Conservation (phyloP, 2,329 filamentous ascomycete species). For the Claviceps pusilla region DNA sequence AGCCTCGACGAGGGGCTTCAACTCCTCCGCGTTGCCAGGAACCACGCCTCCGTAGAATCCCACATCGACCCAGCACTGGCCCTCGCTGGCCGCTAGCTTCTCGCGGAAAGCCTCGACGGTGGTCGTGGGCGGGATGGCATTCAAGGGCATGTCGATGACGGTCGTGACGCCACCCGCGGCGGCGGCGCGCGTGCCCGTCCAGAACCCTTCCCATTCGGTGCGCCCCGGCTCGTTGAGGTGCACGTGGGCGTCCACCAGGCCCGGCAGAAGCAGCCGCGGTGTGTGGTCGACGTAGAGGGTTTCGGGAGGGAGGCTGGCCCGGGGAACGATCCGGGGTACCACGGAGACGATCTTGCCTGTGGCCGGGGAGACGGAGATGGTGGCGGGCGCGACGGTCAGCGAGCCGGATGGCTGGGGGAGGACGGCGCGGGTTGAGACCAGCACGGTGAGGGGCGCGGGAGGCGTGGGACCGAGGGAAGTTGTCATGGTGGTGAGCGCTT, state of each 20-base stretch:
- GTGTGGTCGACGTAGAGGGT: conserved; percentile 72
- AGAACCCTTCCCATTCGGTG: conserved; percentile 97
- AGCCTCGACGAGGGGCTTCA: conserved; percentile 65
- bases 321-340: conserved; percentile 57
- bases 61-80: conserved; percentile 97
- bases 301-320: conserved; percentile 55
- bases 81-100: conserved; percentile 70
- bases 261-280: conserved; percentile 71
- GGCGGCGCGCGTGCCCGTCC: conserved; percentile 82
- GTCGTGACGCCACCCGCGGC: conserved; percentile 94
- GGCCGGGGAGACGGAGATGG: conserved; percentile 58
- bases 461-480: conserved; percentile 7
- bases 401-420: conserved; percentile 52
- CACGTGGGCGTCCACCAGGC: conserved; percentile 90
- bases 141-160: conserved; percentile 93
- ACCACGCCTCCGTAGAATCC: conserved; percentile 94
- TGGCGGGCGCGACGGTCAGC: conserved; percentile 59
- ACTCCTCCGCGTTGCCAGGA: conserved; percentile 68
- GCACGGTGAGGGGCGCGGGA: conserved; percentile 41
- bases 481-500: conserved; percentile 14
- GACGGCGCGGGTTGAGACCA: conserved; percentile 73
- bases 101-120: conserved; percentile 68
- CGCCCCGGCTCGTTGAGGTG: conserved; percentile 94
- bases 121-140: conserved; percentile 91
- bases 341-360: conserved; percentile 79